Conservation (phyloP, 768 basidiomycete genomes). For the Tricholoma flavovirens region DNA sequence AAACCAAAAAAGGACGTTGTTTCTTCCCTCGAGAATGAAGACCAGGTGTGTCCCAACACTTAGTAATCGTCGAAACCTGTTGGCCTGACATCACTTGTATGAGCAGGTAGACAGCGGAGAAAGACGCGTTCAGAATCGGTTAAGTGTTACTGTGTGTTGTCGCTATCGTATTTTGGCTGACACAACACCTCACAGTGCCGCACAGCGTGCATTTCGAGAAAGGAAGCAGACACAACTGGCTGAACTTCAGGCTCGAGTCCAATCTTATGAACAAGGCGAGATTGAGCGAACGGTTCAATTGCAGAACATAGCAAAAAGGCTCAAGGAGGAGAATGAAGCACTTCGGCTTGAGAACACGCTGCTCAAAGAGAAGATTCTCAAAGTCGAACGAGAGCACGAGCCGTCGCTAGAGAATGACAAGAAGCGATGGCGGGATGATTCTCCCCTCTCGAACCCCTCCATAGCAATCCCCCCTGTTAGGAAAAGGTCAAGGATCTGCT, state of each 20-base stretch:
- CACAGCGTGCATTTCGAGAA: conserved; percentile 86
- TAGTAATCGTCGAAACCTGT: background rate
- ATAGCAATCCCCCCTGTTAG: conserved; percentile 21
- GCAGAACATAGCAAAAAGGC: conserved; percentile 74
- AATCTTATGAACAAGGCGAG: conserved; percentile 86
- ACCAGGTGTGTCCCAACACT: conserved; percentile 41
- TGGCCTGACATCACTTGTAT: background rate
- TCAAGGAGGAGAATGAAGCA: conserved; percentile 82
- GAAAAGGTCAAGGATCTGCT: conserved; percentile 26
- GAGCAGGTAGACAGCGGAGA: conserved; percentile 48
- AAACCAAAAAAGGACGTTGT: conserved; percentile 74
- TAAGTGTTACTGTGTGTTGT: conserved; percentile 6
- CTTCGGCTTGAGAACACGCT: conserved; percentile 61
- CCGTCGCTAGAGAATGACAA: conserved; percentile 33
- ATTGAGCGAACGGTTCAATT: conserved; percentile 82
- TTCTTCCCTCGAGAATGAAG: conserved; percentile 26
- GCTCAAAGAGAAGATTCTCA: conserved; percentile 47
- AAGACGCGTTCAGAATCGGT: conserved; percentile 77
- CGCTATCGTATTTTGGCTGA: conserved; percentile 1
- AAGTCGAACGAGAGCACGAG: conserved; percentile 34
- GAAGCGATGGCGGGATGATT: conserved; percentile 57
- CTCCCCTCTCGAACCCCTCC: conserved; percentile 27
- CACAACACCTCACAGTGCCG: conserved; percentile 46
- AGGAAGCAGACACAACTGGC: conserved; percentile 85
- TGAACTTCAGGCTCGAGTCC: conserved; percentile 80